These are phyloP conservation scores for Physcomitrium patens DNA, from an alignment of 225 moss, liverwort and hornwort genomes.

Conservation along the genomic window DNA sequence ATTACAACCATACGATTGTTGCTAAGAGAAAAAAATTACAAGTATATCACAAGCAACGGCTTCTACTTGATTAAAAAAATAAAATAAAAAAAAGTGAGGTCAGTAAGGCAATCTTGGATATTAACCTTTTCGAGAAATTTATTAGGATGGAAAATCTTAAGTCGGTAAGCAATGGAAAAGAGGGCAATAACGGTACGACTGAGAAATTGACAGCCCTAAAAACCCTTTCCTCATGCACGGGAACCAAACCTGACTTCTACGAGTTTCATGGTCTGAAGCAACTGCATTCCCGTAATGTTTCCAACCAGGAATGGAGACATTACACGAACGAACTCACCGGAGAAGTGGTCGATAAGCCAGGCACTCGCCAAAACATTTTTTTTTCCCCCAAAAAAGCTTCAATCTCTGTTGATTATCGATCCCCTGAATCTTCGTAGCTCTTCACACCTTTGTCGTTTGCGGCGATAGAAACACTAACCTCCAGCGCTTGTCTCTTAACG, in stretches of 20 bases:
- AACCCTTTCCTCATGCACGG: background rate
- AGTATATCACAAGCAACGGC: too few species aligned
- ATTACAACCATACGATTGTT: too few species aligned
- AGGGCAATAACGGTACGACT: too few species aligned
- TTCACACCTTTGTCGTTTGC: background rate
- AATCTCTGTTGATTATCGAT: constrained; percentile 53
- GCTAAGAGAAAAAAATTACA: too few species aligned
- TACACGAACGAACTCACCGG: constrained; percentile 70
- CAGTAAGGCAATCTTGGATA: too few species aligned
- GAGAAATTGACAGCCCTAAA: too few species aligned
- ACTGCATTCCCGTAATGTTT: background rate
- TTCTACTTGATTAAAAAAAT: too few species aligned
- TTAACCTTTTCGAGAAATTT: too few species aligned
- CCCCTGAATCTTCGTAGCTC: constrained; percentile 33
- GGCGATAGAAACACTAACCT: constrained; percentile 2
- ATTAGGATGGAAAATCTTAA: too few species aligned
- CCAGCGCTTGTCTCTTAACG: constrained; percentile 3
- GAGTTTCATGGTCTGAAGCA: background rate
- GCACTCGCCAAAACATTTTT: constrained; percentile 99
- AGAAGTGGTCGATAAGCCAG: constrained; percentile 95
- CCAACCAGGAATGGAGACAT: background rate
- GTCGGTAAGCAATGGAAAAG: too few species aligned
- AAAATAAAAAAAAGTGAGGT: too few species aligned
- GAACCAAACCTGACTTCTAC: background rate
- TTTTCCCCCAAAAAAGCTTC: constrained; percentile 55